Conservation (phyloP, 768 basidiomycete species). For the Kwoniella dendrophila region DNA sequence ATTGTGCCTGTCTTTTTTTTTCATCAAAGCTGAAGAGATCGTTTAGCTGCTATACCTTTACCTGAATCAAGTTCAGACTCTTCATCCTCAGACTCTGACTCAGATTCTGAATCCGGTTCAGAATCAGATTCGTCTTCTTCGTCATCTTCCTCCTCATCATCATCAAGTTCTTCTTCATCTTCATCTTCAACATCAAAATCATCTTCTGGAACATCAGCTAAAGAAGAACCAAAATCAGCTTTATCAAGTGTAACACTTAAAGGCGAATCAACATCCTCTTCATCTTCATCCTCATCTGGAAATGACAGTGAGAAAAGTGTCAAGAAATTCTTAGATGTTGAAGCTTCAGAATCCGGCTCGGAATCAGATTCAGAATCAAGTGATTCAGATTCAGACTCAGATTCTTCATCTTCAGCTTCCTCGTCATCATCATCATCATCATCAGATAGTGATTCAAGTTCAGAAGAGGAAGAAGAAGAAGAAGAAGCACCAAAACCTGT, state of each 20-base stretch:
- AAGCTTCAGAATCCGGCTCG: slow-evolving; percentile 19
- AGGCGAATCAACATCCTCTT: slow-evolving; percentile 20
- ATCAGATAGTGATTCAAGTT: slow-evolving; percentile 15
- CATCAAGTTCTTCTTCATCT: slow-evolving; percentile 17
- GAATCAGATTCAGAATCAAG: slow-evolving; percentile 19
- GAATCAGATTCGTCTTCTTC: slow-evolving; percentile 20
- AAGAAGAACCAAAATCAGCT: slow-evolving; percentile 18
- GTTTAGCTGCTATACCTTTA: slow-evolving; percentile 18
- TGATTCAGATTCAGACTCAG: slow-evolving; percentile 7
- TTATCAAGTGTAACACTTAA: slow-evolving; percentile 21
- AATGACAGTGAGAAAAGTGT: slow-evolving; percentile 20
- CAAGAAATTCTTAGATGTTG: slow-evolving; percentile 35
- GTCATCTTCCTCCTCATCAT: slow-evolving; percentile 13
- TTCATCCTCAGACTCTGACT: slow-evolving; percentile 27
- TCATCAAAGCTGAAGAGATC: neutral
- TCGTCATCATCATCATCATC: neutral
- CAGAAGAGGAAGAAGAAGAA: slow-evolving; percentile 9
- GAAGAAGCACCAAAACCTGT: slow-evolving; percentile 31
- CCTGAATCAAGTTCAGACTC: slow-evolving; percentile 28
- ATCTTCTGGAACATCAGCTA: too few species aligned
- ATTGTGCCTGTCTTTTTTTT: neutral
- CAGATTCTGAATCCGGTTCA: slow-evolving; percentile 22
- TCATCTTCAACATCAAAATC: slow-evolving; percentile 1
- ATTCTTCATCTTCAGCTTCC: slow-evolving; percentile 14
- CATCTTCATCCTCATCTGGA: slow-evolving; percentile 27